phyloP scores from a whole-genome alignment of 192 early-diverging fungal genomes.

The Phlyctochytrium planicorne region DNA sequence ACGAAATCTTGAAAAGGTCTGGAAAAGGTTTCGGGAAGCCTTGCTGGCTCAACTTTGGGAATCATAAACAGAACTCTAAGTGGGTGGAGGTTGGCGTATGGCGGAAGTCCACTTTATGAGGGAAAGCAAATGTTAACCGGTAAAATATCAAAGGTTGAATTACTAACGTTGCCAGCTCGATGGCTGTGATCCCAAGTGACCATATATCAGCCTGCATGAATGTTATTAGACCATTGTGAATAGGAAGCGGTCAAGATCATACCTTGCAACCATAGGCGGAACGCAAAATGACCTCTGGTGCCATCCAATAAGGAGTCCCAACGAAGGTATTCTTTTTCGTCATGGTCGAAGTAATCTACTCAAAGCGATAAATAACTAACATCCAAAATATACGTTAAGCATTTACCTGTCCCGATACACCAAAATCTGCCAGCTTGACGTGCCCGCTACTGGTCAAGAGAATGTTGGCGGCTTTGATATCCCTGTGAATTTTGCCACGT shows the following conservation, averaged over 20 bases:
- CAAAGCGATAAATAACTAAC: neutral
- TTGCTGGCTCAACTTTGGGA: slow-evolving; percentile 85
- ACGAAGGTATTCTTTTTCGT: slow-evolving; percentile 98
- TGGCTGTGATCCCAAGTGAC: slow-evolving; percentile 95
- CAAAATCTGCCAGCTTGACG: slow-evolving; percentile 97
- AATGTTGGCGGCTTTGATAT: slow-evolving; percentile 96
- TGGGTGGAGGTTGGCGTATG: slow-evolving; percentile 87
- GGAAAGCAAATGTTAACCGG: no score
- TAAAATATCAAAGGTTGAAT: neutral
- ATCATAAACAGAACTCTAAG: slow-evolving; percentile 92
- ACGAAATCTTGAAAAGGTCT: slow-evolving; percentile 91
- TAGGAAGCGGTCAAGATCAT: slow-evolving; percentile 6
- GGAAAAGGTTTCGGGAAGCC: slow-evolving; percentile 71
- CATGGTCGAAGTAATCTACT: slow-evolving; percentile 73
- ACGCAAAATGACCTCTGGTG: slow-evolving; percentile 92
- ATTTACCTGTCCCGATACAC: slow-evolving; percentile 87
- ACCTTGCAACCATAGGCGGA: slow-evolving; percentile 89
- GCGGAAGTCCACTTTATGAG: slow-evolving; percentile 71
- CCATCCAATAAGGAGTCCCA: slow-evolving; percentile 92
- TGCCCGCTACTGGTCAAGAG: slow-evolving; percentile 70
- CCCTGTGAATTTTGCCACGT: slow-evolving; percentile 77
- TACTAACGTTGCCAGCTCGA: slow-evolving; percentile 82
- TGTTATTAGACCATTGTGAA: neutral
- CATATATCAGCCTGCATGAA: slow-evolving; percentile 86
- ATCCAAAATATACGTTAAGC: neutral